Evolutionary conservation across 257 asterid genomes (phyloP).

Genomic region (Apocynum venetum): DNA sequence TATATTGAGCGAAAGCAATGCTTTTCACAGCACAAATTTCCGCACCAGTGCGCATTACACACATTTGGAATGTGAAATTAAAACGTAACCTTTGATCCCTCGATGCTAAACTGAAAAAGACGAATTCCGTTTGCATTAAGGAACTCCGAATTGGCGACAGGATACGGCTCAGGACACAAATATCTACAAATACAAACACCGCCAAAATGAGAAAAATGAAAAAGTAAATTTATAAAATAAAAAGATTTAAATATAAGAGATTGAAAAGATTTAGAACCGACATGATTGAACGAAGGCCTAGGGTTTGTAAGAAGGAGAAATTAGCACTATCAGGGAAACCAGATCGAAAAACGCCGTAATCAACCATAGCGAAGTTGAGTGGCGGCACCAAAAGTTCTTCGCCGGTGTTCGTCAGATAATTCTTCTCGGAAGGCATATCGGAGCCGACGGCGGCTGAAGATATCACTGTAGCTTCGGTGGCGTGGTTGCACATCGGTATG

Average conservation of each 20-base stretch:
- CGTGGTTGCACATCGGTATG: conserved; percentile 38
- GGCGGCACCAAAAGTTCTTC: conserved; percentile 67
- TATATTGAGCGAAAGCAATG: background rate
- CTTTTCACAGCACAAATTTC: background rate
- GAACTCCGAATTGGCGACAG: conserved; percentile 59
- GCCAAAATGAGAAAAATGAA: background rate
- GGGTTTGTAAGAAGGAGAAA: conserved; percentile 72
- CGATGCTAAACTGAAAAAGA: conserved; percentile 76
- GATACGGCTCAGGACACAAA: conserved; percentile 91
- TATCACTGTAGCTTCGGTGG: conserved; percentile 12
- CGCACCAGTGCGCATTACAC: background rate
- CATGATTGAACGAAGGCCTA: conserved; percentile 89
- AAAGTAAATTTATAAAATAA: background rate
- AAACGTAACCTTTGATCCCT: conserved; percentile 76
- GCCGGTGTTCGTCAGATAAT: conserved; percentile 16
- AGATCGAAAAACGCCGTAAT: conserved; percentile 83
- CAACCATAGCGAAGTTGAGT: conserved; percentile 84
- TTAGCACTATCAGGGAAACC: conserved; percentile 75
- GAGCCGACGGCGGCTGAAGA: conserved; percentile 4
- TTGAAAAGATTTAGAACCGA: conserved; percentile 23
- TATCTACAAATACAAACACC: conserved; percentile 43
- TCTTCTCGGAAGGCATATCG: conserved; percentile 17
- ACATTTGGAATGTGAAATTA: conserved; percentile 5
- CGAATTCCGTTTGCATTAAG: conserved; percentile 67
- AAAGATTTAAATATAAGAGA: background rate